Conservation (phyloP, 352 stramenopile species). For the Globisporangium ultimum region DNA sequence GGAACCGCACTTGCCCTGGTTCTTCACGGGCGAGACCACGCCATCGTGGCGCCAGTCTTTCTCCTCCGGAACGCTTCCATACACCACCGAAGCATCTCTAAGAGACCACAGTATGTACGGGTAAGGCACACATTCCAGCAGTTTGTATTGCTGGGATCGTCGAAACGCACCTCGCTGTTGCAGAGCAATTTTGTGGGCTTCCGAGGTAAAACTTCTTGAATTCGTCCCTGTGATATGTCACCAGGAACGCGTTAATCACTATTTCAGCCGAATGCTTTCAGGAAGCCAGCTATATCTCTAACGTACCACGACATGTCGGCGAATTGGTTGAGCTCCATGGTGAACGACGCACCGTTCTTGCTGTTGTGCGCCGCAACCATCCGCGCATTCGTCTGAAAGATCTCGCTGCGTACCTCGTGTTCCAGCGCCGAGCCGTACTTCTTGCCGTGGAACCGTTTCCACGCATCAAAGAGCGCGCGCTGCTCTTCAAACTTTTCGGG, state of each 20-base stretch:
- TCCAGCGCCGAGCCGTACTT: constrained; percentile 48
- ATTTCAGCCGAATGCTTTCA: no score
- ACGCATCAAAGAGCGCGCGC: constrained; percentile 42
- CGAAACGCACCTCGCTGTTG: constrained; percentile 29
- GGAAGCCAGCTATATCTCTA: no score
- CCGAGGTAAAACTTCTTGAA: constrained; percentile 71
- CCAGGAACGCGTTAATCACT: background rate
- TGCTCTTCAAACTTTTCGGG: constrained; percentile 27
- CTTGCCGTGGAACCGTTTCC: constrained; percentile 43
- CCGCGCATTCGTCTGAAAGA: constrained; percentile 64
- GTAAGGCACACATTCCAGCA: background rate
- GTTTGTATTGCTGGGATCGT: background rate
- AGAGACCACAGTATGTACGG: no score
- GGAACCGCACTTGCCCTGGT: constrained; percentile 97
- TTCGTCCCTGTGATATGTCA: constrained; percentile 40
- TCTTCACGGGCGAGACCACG: constrained; percentile 96
- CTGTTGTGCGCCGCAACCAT: constrained; percentile 62
- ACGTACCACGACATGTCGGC: constrained; percentile 64
- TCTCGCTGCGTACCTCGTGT: constrained; percentile 40
- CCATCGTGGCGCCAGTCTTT: constrained; percentile 95
- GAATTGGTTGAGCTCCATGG: constrained; percentile 77
- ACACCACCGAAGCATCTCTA: constrained; percentile 10
- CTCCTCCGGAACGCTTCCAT: constrained; percentile 61
- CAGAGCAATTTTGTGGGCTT: constrained; percentile 69
- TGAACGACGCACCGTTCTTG: constrained; percentile 40